A percentile compares a stretch with the other conserved stretches of the same genome.
phyloP scores from a whole-genome alignment of 305 asterid species.

The Rubia balearica region DNA sequence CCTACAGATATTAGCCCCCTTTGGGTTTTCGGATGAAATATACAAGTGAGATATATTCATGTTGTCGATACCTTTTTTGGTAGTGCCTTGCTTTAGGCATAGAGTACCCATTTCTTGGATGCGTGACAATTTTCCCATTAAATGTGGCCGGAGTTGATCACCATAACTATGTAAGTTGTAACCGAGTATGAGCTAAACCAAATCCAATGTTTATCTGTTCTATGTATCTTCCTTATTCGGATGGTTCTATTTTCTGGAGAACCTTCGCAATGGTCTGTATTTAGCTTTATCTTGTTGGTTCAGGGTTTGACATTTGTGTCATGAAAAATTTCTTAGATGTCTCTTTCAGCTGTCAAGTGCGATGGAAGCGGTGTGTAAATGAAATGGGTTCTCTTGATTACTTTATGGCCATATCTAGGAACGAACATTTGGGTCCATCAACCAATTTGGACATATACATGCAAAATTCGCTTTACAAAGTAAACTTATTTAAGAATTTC shows the following conservation, averaged over 20 bases:
- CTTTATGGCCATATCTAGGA: no score
- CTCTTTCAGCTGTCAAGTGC: neutral
- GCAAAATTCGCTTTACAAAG: no score
- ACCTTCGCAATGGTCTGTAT: neutral
- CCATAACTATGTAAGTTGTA: constrained; percentile 17
- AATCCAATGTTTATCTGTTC: neutral
- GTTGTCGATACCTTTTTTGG: constrained; percentile 36
- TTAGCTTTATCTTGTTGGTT: neutral
- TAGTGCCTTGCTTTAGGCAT: constrained; percentile 20
- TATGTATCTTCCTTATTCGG: neutral
- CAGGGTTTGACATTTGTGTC: neutral
- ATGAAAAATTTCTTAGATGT: neutral
- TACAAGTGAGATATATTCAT: constrained; percentile 20
- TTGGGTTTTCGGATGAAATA: constrained; percentile 14
- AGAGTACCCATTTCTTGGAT: constrained; percentile 34
- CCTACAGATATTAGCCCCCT: constrained; percentile 21
- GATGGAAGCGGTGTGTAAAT: neutral
- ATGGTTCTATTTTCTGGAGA: neutral
- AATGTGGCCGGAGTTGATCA: constrained; percentile 35
- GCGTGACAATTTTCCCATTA: constrained; percentile 34
- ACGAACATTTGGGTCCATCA: no score
- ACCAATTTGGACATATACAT: neutral
- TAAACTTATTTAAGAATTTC: no score
- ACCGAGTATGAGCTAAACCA: constrained; percentile 8
- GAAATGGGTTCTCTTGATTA: no score